phyloP scores from a whole-genome alignment of 495 filamentous ascomycete species.

The Umbilicaria muhlenbergii region DNA sequence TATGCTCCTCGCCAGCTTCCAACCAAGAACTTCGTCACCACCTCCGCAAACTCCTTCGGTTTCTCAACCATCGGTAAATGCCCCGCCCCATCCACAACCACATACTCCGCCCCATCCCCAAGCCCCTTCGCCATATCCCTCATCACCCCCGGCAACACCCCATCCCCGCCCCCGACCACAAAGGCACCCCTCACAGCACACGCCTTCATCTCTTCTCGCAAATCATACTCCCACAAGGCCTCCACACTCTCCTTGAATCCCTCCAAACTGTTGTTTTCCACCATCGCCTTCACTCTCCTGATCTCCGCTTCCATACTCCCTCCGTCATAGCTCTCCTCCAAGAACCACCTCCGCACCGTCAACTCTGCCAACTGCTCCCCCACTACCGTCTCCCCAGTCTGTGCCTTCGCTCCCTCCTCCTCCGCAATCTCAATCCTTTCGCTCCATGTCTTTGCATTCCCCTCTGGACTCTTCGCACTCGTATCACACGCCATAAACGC shows the following conservation, averaged over 20 bases:
- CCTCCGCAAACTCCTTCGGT: conserved; percentile 45
- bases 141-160: conserved; percentile 63
- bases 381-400: conserved; percentile 32
- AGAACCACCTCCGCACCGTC: conserved; percentile 66
- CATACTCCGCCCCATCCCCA: conserved; percentile 37
- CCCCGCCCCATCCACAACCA: conserved; percentile 47
- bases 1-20: background rate
- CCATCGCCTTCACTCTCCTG: conserved; percentile 39
- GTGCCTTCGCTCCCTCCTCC: conserved; percentile 31
- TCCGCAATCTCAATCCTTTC: conserved; percentile 58
- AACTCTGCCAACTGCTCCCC: conserved; percentile 42
- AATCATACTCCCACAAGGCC: conserved; percentile 62
- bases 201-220: conserved; percentile 43
- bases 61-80: conserved; percentile 78
- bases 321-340: conserved; percentile 39
- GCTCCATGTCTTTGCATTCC: conserved; percentile 61
- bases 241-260: conserved; percentile 56
- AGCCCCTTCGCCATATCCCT: conserved; percentile 46
- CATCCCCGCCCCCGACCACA: conserved; percentile 56
- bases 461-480: conserved; percentile 46
- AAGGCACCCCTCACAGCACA: conserved; percentile 46
- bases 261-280: conserved; percentile 44
- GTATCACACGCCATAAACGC: conserved; percentile 66
- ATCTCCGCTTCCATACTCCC: conserved; percentile 28
- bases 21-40: conserved; percentile 38